Evolutionary conservation across 345 rosid species (phyloP).

Genomic region (Populus davidiana): DNA sequence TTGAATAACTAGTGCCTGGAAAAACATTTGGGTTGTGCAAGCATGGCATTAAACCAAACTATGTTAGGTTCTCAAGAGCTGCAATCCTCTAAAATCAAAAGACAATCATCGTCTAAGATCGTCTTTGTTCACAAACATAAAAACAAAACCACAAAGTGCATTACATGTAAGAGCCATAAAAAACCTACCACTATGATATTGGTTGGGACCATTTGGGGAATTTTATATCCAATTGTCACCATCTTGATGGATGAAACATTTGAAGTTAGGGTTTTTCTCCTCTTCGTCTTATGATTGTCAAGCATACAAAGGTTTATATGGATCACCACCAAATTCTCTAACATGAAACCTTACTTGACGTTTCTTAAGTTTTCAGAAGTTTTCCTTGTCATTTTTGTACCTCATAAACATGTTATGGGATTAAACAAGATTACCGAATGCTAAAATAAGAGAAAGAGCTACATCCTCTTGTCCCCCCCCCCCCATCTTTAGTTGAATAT

Average conservation of each 20-base stretch:
- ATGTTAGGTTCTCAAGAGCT: not conserved
- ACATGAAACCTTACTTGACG: slow-evolving; percentile 9
- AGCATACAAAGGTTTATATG: not conserved
- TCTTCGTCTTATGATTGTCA: slow-evolving; percentile 9
- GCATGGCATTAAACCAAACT: not conserved
- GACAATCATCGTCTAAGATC: not conserved
- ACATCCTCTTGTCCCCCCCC: not conserved
- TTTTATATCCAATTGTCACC: not conserved
- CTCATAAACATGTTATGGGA: not conserved
- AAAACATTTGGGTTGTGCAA: not conserved
- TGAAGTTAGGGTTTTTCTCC: slow-evolving; percentile 4
- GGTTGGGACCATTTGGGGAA: not conserved
- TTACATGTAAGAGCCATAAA: slow-evolving; percentile 2
- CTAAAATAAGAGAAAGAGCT: not conserved
- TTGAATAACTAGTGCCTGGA: not conserved
- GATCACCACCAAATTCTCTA: not conserved
- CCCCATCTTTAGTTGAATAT: not conserved
- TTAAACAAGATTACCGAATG: not conserved
- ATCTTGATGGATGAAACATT: not conserved
- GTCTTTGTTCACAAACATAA: not conserved
- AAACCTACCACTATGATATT: not conserved
- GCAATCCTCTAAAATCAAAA: not conserved
- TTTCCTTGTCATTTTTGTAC: slow-evolving; percentile 26
- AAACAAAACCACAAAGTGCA: not conserved
- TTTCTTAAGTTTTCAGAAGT: slow-evolving; percentile 10